Conservation (phyloP, 2,329 filamentous ascomycete genomes). For the Aspergillus jensenii region DNA sequence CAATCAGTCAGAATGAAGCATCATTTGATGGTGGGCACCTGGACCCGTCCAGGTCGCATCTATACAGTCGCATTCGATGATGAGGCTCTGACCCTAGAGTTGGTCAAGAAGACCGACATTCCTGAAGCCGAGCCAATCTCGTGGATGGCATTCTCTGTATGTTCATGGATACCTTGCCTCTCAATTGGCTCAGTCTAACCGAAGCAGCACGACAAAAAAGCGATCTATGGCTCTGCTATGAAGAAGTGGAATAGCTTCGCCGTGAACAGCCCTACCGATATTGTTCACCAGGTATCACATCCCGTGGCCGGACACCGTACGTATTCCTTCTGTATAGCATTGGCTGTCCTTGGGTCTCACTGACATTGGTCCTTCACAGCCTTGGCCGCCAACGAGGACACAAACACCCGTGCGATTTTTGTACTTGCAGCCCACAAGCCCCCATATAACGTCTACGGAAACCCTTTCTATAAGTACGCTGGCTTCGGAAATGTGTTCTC, state of each 20-base stretch:
- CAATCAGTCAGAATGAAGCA: slow-evolving; percentile 65
- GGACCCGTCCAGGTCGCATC: slow-evolving; percentile 85
- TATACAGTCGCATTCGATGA: slow-evolving; percentile 89
- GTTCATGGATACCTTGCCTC: slow-evolving; percentile 28
- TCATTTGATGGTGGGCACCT: slow-evolving; percentile 89
- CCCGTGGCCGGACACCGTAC: slow-evolving; percentile 73
- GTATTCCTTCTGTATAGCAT: slow-evolving; percentile 26
- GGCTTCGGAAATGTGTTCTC: slow-evolving; percentile 72
- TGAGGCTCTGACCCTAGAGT: slow-evolving; percentile 68
- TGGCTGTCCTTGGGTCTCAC: background rate
- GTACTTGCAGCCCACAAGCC: slow-evolving; percentile 74
- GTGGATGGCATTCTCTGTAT: slow-evolving; percentile 88
- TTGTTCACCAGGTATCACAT: slow-evolving; percentile 72
- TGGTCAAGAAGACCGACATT: slow-evolving; percentile 79
- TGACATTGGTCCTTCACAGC: slow-evolving; percentile 46
- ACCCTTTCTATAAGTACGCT: slow-evolving; percentile 85
- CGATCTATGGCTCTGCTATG: slow-evolving; percentile 87
- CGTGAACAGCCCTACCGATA: slow-evolving; percentile 72
- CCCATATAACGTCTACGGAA: slow-evolving; percentile 82
- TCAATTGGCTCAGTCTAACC: slow-evolving; percentile 6
- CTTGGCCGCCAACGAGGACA: slow-evolving; percentile 65
- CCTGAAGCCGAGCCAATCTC: slow-evolving; percentile 83
- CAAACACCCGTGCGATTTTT: slow-evolving; percentile 88
- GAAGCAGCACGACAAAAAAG: slow-evolving; percentile 71
- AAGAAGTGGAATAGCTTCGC: slow-evolving; percentile 88